Conservation (phyloP, 2,329 filamentous ascomycete species). For the Colletotrichum neosansevieriae region DNA sequence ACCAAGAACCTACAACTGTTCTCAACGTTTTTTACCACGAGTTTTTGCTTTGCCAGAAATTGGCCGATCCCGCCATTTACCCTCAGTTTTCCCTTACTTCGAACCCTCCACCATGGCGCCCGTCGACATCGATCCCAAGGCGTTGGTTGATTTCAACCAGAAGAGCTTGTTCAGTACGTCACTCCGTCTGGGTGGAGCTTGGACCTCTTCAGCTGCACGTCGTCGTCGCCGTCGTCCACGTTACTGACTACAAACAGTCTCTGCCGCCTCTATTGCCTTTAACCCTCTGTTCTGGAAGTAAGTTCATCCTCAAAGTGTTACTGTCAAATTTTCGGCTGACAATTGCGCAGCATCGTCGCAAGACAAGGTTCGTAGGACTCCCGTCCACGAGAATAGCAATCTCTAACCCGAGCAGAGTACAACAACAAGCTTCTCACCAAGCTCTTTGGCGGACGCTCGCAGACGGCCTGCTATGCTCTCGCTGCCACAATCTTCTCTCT, state of each 20-base stretch:
- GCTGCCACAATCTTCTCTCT: slow-evolving; percentile 91
- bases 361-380: slow-evolving; percentile 73
- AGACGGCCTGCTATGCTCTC: slow-evolving; percentile 88
- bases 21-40: slow-evolving; percentile 31
- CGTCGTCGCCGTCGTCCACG: slow-evolving; percentile 5
- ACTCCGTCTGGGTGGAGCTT: slow-evolving; percentile 33
- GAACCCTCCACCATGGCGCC: slow-evolving; percentile 51
- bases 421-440: slow-evolving; percentile 89
- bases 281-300: slow-evolving; percentile 99
- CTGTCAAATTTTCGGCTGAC: slow-evolving; percentile 49
- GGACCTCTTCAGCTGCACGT: slow-evolving; percentile 20
- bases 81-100: neutral
- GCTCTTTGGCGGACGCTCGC: slow-evolving; percentile 82
- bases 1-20: slow-evolving; percentile 25
- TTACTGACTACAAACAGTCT: slow-evolving; percentile 66
- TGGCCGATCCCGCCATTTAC: neutral
- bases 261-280: slow-evolving; percentile 85
- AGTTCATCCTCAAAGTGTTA: slow-evolving; percentile 54
- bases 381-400: slow-evolving; percentile 11
- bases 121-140: slow-evolving; percentile 50
- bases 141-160: slow-evolving; percentile 74
- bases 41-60: slow-evolving; percentile 9
- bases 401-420: slow-evolving; percentile 74
- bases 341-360: slow-evolving; percentile 76
- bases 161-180: slow-evolving; percentile 74